Evolutionary conservation across 805 yeast genomes (phyloP).

Genomic region (Kodamaea neixiangensis): DNA sequence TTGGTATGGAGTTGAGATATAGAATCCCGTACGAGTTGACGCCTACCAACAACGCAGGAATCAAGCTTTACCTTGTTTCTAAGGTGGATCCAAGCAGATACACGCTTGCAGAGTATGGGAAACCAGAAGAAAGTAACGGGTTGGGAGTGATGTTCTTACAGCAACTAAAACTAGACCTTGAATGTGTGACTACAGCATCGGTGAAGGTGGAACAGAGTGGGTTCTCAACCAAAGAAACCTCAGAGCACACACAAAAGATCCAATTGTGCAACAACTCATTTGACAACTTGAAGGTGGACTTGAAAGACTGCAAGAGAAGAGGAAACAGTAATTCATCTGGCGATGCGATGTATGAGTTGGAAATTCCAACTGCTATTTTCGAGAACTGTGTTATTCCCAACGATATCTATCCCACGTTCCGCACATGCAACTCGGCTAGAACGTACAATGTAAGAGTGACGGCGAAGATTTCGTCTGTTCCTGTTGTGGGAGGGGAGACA

Average conservation of each 20-base stretch:
- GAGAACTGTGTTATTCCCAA: slow-evolving; percentile 48
- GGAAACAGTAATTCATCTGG: slow-evolving; percentile 20
- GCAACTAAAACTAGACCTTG: slow-evolving; percentile 35
- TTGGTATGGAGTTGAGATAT: slow-evolving; percentile 51
- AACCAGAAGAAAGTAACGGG: slow-evolving; percentile 47
- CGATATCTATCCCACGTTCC: slow-evolving; percentile 53
- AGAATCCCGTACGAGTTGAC: slow-evolving; percentile 48
- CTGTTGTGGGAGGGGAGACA: not conserved
- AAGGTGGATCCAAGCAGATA: slow-evolving; percentile 30
- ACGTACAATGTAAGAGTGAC: slow-evolving; percentile 38
- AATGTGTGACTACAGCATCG: slow-evolving; percentile 25
- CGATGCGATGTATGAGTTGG: slow-evolving; percentile 38
- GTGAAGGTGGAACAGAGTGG: slow-evolving; percentile 17
- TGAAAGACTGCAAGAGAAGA: slow-evolving; percentile 30
- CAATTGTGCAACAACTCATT: slow-evolving; percentile 34
- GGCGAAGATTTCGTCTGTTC: slow-evolving; percentile 27
- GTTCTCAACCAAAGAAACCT: slow-evolving; percentile 25
- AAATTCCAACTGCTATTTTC: slow-evolving; percentile 43
- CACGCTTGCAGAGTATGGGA: slow-evolving; percentile 30
- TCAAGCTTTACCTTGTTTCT: slow-evolving; percentile 34
- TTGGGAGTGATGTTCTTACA: slow-evolving; percentile 47
- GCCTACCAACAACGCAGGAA: slow-evolving; percentile 43
- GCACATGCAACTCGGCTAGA: slow-evolving; percentile 55
- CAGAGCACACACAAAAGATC: slow-evolving; percentile 25
- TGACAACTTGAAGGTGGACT: slow-evolving; percentile 40